Evolutionary conservation across 1,284 basidiomycete species (phyloP), one percentile per base, ranked within the genome.

Genomic region (Abortiporus biennis): DNA sequence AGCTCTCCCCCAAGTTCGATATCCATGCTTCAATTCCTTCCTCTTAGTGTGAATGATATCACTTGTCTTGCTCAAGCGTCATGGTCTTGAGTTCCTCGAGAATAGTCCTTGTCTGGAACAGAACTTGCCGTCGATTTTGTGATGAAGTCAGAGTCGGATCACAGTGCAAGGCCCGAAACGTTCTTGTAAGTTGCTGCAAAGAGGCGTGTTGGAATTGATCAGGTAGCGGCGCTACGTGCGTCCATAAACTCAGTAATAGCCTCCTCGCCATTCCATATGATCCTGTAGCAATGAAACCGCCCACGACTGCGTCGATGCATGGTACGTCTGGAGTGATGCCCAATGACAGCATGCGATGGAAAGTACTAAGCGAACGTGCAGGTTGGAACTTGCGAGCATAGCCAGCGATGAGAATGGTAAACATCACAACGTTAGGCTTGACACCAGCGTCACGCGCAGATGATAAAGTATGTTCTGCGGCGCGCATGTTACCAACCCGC

Each of bases 361-460:
- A 86, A 19, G 67, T 61, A 25, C 61, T 64, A 51, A 76, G 61
- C 1, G 84, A 82, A 16, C 62, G 55, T 3, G 63, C 60, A 5
- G 84, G 72, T 30, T 77, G 64, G n/a, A 74, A 71, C 44, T 66
- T 66, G 25, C 74, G 74, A 15, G 74, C 81, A 57, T 82, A 73
- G 2, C 80, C 84, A 21, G 67, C 65, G 47, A 89, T 78, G 49
- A 89, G 68, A 47, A 82, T 78, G 16, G 85, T 89, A 64, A 78
- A 84, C 72, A 85, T 76, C 38, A 79, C 71, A 15, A 75, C 70
- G 50, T 78, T 76, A 13, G 76, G 72, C 29, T 62, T 59, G 38
- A 80, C 57, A 13, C 78, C 78, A 3, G 68, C 64, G 32, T 62
- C 56, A 33, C 58, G 53, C 22, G 80, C 78, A 13, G 71, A 58